These are phyloP conservation scores for Lentinula raphanica DNA, from an alignment of 768 basidiomycete species.

Conservation along the genomic window DNA sequence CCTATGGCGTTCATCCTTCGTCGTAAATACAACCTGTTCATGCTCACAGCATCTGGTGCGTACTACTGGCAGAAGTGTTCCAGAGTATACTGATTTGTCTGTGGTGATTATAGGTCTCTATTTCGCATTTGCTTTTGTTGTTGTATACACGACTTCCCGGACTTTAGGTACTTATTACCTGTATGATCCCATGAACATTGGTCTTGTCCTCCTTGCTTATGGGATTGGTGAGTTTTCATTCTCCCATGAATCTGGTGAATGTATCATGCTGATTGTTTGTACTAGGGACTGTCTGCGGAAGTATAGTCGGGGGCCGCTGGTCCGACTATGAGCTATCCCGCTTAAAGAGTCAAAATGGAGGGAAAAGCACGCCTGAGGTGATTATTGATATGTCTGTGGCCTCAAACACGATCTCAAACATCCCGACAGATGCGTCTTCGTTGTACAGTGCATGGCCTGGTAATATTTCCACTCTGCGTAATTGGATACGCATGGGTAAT, in stretches of 20 bases:
- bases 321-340: constrained; percentile 44
- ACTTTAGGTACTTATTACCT: constrained; percentile 60
- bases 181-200: constrained; percentile 66
- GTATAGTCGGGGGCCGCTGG: constrained; percentile 53
- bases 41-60: constrained; percentile 49
- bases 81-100: not conserved
- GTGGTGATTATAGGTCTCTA: constrained; percentile 4
- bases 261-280: not conserved
- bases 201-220: constrained; percentile 70
- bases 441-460: constrained; percentile 54
- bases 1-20: constrained; percentile 56
- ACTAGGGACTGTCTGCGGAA: constrained; percentile 46
- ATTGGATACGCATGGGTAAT: constrained; percentile 75
- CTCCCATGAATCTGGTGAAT: not conserved
- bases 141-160: constrained; percentile 70
- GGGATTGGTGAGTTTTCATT: constrained; percentile 48
- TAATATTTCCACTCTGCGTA: constrained; percentile 55
- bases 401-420: not conserved
- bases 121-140: constrained; percentile 25
- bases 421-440: constrained; percentile 62
- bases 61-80: not conserved
- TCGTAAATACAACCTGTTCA: constrained; percentile 61
- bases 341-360: constrained; percentile 40
- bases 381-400: not conserved
- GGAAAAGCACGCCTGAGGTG: constrained; percentile 60